A percentile compares a stretch with the other conserved stretches of the same genome.
These are phyloP conservation scores for Rubus parviflorus DNA, from an alignment of 306 rosid species.

Conservation along the genomic window DNA sequence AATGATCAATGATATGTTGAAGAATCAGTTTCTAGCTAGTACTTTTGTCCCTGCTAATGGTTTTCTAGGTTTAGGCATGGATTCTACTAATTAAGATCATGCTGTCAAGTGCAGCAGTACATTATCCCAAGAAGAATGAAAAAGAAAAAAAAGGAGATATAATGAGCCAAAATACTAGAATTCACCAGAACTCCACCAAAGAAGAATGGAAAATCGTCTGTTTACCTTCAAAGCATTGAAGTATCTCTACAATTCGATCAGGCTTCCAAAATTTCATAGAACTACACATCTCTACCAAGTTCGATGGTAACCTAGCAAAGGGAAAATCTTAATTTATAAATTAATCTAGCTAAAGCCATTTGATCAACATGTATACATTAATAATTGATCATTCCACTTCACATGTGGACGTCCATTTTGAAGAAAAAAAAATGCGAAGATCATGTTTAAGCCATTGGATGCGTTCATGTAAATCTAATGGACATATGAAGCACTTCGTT, in stretches of 20 bases:
- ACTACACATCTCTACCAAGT: not conserved
- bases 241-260: not conserved
- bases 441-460: too few species aligned
- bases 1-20: too few species aligned
- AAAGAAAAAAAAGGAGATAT: not conserved
- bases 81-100: too few species aligned
- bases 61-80: too few species aligned
- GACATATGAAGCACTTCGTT: too few species aligned
- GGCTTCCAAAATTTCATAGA: not conserved
- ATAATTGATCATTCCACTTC: constrained; percentile 4
- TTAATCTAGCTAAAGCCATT: not conserved
- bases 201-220: not conserved
- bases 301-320: not conserved
- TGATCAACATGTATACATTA: not conserved
- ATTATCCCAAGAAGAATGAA: too few species aligned
- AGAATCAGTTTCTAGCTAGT: too few species aligned
- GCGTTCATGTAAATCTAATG: too few species aligned
- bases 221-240: not conserved
- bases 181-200: not conserved
- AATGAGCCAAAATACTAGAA: not conserved
- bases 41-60: too few species aligned
- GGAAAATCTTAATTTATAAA: not conserved
- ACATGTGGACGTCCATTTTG: too few species aligned
- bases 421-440: too few species aligned
- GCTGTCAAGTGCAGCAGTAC: not conserved